Evolutionary conservation across 768 basidiomycete genomes (phyloP).

Genomic region (Rhodotorula toruloides): DNA sequence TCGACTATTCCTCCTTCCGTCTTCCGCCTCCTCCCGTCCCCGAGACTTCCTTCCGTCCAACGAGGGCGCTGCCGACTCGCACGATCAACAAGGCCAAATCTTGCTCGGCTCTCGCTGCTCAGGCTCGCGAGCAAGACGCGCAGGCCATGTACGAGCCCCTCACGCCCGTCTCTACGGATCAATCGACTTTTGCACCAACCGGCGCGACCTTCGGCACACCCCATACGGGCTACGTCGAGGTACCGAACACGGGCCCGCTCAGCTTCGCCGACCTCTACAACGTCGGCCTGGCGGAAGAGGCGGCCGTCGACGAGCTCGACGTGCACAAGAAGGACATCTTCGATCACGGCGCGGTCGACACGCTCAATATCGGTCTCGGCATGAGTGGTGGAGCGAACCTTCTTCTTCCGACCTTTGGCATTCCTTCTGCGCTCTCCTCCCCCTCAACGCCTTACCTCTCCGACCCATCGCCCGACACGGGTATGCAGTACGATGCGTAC

Average conservation of each 20-base stretch:
- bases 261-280: conserved; percentile 39
- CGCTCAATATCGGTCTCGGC: conserved; percentile 23
- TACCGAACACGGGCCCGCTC: conserved; percentile 27
- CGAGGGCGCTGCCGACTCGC: conserved; percentile 22
- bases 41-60: conserved; percentile 5
- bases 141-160: conserved; percentile 25
- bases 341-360: conserved; percentile 9
- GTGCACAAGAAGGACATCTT: conserved; percentile 18
- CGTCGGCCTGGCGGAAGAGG: conserved; percentile 30
- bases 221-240: conserved; percentile 25
- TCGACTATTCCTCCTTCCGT: conserved; percentile 2
- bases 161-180: conserved; percentile 25
- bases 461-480: conserved; percentile 29
- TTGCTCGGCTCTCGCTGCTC: conserved; percentile 26
- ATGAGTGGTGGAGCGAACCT: neutral
- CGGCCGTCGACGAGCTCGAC: conserved; percentile 14
- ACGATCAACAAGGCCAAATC: conserved; percentile 37
- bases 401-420: neutral
- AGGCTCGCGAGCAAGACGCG: conserved; percentile 1
- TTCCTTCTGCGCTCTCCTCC: conserved; percentile 19
- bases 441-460: conserved; percentile 33
- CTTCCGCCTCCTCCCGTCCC: neutral
- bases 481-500: neutral
- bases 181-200: conserved; percentile 13
- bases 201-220: conserved; percentile 18